Base-by-base conservation (phyloP, 2,329 filamentous ascomycete genomes). In the Phoma sp. region DNA sequence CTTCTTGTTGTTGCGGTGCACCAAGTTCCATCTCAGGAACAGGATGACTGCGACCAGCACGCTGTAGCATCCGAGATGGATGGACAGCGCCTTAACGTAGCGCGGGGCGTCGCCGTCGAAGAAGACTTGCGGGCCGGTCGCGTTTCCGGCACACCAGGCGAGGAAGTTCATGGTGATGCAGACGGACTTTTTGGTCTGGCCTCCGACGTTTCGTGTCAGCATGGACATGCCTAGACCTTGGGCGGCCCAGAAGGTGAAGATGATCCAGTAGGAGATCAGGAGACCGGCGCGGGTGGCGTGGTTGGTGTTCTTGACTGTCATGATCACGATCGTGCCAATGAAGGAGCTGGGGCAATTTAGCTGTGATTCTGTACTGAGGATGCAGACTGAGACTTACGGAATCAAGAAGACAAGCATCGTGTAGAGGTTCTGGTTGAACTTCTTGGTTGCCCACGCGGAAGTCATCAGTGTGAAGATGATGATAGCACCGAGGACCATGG, bases 191-290 rank as follows among this genome's bases (percentile, higher is more conserved):
- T 92, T 92, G 1, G 88, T 91, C 62, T 89, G 87, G 0, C 89
- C 89, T 21, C 85, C 89, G 9, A 90, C 78, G 65, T 91, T 91
- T 14, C 87, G 82, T 0, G 84, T 85, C 51, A 90, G 81, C 78
- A 91, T 82, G 12, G 86, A 87, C 62, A 91, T 81, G 7, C 83
- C 79, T 11, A 91, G 77, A 1, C 86, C 88, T 65, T 89, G 84
- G 0, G 87, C 88, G 0, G 88, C 87, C 88, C 88, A 92, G 81
- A 92, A 92, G 5, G 87, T 90, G 15, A 91, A 80, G 0, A 86
- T 87, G 57, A 92, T 87, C 76, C 92, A 92, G 79, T 92, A 92
- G 66, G 81, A 84, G 65, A 92, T 84, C 12, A 92, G 76, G 0
- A 92, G 80, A 5, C 89, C 89, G 23, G 87, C 81, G 72, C 88